These are phyloP conservation scores for Pichiaceae sp. DNA, from an alignment of 1,139 yeast genomes.

Conservation along the genomic window DNA sequence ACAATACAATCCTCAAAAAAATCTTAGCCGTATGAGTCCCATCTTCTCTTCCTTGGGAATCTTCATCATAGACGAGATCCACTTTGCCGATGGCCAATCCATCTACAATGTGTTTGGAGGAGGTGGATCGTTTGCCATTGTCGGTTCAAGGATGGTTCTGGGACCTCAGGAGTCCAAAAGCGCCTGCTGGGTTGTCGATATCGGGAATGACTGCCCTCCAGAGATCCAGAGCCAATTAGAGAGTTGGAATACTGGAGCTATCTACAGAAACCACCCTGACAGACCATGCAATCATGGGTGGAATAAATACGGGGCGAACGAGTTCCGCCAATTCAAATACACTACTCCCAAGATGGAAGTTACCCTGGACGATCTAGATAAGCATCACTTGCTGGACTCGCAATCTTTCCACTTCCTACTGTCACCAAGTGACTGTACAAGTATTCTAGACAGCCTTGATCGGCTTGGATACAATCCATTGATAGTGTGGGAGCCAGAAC, in stretches of 20 bases:
- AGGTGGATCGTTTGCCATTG: constrained; percentile 76
- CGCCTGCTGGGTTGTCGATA: constrained; percentile 68
- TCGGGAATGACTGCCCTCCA: constrained; percentile 69
- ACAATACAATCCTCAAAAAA: no score
- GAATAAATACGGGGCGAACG: constrained; percentile 61
- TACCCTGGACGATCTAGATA: constrained; percentile 47
- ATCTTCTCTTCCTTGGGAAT: constrained; percentile 64
- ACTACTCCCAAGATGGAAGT: constrained; percentile 59
- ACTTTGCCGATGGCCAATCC: constrained; percentile 35
- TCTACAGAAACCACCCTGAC: constrained; percentile 40
- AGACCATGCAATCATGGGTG: constrained; percentile 76
- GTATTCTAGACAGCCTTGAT: constrained; percentile 28
- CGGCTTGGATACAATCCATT: constrained; percentile 23
- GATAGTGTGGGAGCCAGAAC: constrained; percentile 81
- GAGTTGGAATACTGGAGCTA: constrained; percentile 55
- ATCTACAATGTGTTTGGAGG: constrained; percentile 70
- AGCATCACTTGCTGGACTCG: constrained; percentile 31
- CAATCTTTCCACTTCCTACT: constrained; percentile 66
- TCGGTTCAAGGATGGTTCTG: constrained; percentile 62
- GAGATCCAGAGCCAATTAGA: constrained; percentile 36
- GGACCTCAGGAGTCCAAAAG: constrained; percentile 27
- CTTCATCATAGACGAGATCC: constrained; percentile 89
- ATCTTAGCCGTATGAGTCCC: neutral
- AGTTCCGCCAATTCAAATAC: constrained; percentile 50
- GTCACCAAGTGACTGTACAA: constrained; percentile 52